Evolutionary conservation across 805 yeast species (phyloP).

Genomic region (Pichia occidentalis): DNA sequence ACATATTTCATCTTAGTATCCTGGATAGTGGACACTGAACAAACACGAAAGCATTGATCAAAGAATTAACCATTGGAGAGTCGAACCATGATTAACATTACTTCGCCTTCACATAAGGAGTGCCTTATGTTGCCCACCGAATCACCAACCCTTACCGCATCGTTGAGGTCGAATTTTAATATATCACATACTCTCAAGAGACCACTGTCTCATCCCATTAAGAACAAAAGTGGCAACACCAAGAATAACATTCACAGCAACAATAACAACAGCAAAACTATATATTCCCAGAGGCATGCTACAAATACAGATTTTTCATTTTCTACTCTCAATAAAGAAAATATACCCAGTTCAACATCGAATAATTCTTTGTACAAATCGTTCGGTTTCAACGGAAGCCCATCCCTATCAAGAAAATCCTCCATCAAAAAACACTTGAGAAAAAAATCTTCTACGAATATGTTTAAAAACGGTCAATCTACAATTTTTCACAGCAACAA

Average conservation of each 20-base stretch:
- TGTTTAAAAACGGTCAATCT: conserved; percentile 3
- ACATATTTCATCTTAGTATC: no score
- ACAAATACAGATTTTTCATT: conserved; percentile 2
- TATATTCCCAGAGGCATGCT: no score
- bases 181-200: no score
- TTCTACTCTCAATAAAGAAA: conserved; percentile 7
- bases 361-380: conserved; percentile 7
- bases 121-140: no score
- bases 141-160: no score
- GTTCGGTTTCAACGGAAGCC: conserved; percentile 4
- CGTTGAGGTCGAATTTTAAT: no score
- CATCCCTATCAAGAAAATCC: conserved; percentile 6
- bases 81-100: no score
- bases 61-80: no score
- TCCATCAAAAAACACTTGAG: conserved; percentile 8
- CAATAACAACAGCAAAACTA: neutral
- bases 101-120: no score
- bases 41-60: no score
- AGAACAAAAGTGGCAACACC: neutral
- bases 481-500: no score
- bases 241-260: neutral
- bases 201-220: neutral
- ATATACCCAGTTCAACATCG: conserved; percentile 2
- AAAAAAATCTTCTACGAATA: conserved; percentile 7
- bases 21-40: no score